phyloP scores from a whole-genome alignment of 1,284 basidiomycete species.

The Marasmius sp. region DNA sequence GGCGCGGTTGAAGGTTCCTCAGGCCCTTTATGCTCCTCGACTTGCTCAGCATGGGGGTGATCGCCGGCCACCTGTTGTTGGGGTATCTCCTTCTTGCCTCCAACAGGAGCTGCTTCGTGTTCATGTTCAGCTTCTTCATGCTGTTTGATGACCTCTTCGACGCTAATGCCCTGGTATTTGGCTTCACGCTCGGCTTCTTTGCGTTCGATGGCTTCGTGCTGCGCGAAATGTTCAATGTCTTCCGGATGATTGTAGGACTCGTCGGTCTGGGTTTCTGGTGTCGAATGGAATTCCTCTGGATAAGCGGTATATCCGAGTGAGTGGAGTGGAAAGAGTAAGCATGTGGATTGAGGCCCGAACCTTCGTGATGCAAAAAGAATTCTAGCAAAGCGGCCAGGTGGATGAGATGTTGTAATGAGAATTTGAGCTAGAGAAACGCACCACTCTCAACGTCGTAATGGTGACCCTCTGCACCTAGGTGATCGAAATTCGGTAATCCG shows the following conservation, averaged over 20 bases:
- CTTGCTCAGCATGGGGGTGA: constrained; percentile 36
- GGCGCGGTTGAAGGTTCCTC: constrained; percentile 23
- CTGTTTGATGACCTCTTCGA: constrained; percentile 61
- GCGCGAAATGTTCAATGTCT: constrained; percentile 84
- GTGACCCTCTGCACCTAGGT: constrained; percentile 87
- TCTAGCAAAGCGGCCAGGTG: constrained; percentile 32
- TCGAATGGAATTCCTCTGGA: constrained; percentile 87
- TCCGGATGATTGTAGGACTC: constrained; percentile 93
- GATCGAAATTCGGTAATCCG: constrained; percentile 84
- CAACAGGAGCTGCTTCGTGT: constrained; percentile 21
- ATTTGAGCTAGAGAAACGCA: constrained; percentile 32
- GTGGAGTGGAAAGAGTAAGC: background rate
- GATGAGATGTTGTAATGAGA: constrained; percentile 1
- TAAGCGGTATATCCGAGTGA: constrained; percentile 1
- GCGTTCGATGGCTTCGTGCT: constrained; percentile 86
- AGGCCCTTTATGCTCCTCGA: constrained; percentile 17
- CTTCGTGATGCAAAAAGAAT: constrained; percentile 94
- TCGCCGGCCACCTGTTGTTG: constrained; percentile 5
- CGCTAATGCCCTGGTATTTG: constrained; percentile 75
- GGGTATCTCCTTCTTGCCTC: constrained; percentile 21
- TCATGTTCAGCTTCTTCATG: constrained; percentile 44
- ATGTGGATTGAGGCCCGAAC: constrained; percentile 35
- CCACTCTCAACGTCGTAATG: constrained; percentile 91
- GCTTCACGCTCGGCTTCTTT: constrained; percentile 86
- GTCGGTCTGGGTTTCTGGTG: constrained; percentile 96